Evolutionary conservation across 2,329 filamentous ascomycete species (phyloP).

Genomic region (Fusarium caatingaense): DNA sequence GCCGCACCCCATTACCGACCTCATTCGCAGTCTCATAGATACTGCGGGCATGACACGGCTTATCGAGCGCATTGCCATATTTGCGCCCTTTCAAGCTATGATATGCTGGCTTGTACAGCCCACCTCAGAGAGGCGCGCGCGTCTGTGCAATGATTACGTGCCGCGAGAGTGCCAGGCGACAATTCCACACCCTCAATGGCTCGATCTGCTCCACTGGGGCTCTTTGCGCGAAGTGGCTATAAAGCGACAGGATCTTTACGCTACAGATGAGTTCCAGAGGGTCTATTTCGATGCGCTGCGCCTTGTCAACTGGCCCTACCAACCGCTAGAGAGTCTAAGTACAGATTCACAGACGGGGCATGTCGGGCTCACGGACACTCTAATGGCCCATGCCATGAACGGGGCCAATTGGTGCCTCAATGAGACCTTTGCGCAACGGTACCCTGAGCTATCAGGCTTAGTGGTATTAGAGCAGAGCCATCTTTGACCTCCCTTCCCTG

Average conservation of each 20-base stretch:
- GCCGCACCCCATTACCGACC: constrained; percentile 48
- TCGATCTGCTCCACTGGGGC: constrained; percentile 50
- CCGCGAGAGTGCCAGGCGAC: constrained; percentile 47
- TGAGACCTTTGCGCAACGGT: constrained; percentile 27
- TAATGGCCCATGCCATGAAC: constrained; percentile 36
- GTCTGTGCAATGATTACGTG: constrained; percentile 38
- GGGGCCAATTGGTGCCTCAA: constrained; percentile 34
- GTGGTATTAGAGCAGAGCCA: constrained; percentile 28
- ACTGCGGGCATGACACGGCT: constrained; percentile 44
- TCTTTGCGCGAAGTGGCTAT: constrained; percentile 52
- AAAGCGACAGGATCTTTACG: constrained; percentile 51
- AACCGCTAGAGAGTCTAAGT: constrained; percentile 30
- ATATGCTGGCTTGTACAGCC: constrained; percentile 49
- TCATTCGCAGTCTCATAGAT: constrained; percentile 48
- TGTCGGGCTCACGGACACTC: constrained; percentile 35
- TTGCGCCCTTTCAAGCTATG: constrained; percentile 49
- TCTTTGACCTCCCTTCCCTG: constrained; percentile 2
- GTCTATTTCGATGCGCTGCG: constrained; percentile 51
- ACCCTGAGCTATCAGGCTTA: constrained; percentile 33
- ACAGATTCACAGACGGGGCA: constrained; percentile 39
- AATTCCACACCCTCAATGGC: constrained; percentile 48
- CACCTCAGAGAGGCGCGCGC: constrained; percentile 46
- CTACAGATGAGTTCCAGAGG: constrained; percentile 52
- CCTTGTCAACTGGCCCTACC: constrained; percentile 51
- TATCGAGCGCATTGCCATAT: constrained; percentile 50